phyloP scores from a whole-genome alignment of 2,329 filamentous ascomycete genomes.

The Tolypocladium amazonense region DNA sequence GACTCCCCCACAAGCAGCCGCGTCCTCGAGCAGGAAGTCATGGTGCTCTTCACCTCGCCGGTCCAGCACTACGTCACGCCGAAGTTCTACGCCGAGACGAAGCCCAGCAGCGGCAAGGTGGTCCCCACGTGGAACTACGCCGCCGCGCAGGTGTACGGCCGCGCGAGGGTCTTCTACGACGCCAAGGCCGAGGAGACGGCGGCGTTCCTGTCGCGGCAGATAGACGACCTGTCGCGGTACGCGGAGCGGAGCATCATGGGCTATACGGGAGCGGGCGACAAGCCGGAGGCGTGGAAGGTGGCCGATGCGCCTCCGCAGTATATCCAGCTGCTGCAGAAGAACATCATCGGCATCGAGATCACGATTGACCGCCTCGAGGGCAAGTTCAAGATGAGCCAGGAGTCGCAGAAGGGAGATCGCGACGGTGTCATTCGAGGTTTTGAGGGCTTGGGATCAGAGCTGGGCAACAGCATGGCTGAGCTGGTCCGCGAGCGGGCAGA shows the following conservation, averaged over 20 bases:
- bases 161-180: slow-evolving; percentile 41
- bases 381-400: slow-evolving; percentile 60
- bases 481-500: slow-evolving; percentile 20
- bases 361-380: slow-evolving; percentile 42
- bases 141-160: slow-evolving; percentile 53
- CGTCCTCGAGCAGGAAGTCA: slow-evolving; percentile 40
- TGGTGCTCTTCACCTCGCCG: slow-evolving; percentile 50
- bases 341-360: slow-evolving; percentile 52
- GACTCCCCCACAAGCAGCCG: slow-evolving; percentile 3
- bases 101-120: slow-evolving; percentile 53
- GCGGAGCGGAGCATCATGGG: slow-evolving; percentile 47
- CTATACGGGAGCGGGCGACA: slow-evolving; percentile 26
- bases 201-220: slow-evolving; percentile 37
- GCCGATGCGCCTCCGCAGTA: slow-evolving; percentile 45
- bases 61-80: slow-evolving; percentile 57
- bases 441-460: slow-evolving; percentile 19
- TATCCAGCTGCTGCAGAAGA: slow-evolving; percentile 41
- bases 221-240: slow-evolving; percentile 39
- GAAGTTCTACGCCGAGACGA: slow-evolving; percentile 57
- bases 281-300: slow-evolving; percentile 38
- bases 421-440: slow-evolving; percentile 50
- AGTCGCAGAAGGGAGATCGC: slow-evolving; percentile 39
- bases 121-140: slow-evolving; percentile 59
- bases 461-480: slow-evolving; percentile 17
- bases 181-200: slow-evolving; percentile 30